Evolutionary conservation across 768 basidiomycete species (phyloP).

Genomic region (Phaffia australis): DNA sequence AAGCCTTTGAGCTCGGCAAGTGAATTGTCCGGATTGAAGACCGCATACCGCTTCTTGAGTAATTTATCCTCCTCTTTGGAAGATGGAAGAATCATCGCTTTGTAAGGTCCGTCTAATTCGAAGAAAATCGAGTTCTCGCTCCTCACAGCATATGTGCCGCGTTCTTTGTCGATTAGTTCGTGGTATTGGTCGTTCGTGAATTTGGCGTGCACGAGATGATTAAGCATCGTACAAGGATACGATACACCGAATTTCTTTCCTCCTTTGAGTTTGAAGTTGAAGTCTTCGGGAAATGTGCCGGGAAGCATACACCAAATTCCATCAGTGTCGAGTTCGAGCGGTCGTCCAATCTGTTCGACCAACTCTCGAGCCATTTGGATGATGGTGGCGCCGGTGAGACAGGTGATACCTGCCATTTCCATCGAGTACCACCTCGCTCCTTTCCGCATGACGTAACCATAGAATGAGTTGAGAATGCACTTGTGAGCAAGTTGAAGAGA

Average conservation of each 20-base stretch:
- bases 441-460: slow-evolving; percentile 99
- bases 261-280: slow-evolving; percentile 77
- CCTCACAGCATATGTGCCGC: slow-evolving; percentile 70
- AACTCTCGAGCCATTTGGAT: slow-evolving; percentile 97
- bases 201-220: slow-evolving; percentile 85
- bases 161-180: slow-evolving; percentile 63
- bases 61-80: slow-evolving; percentile 99
- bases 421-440: slow-evolving; percentile 99
- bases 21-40: slow-evolving; percentile 94
- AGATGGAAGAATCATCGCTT: slow-evolving; percentile 96
- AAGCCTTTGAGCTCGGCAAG: slow-evolving; percentile 98
- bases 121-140: slow-evolving; percentile 99
- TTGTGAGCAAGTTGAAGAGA: slow-evolving; percentile 98
- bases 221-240: slow-evolving; percentile 98
- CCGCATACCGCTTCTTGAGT: slow-evolving; percentile 96
- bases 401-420: slow-evolving; percentile 99
- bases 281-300: slow-evolving; percentile 93
- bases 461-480: slow-evolving; percentile 99
- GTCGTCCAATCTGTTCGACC: slow-evolving; percentile 94
- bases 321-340: slow-evolving; percentile 94
- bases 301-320: slow-evolving; percentile 99
- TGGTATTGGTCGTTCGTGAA: slow-evolving; percentile 99
- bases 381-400: slow-evolving; percentile 91
- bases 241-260: slow-evolving; percentile 84
- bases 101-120: slow-evolving; percentile 96